phyloP scores from a whole-genome alignment of 345 rosid species.

The Sapria himalayana region DNA sequence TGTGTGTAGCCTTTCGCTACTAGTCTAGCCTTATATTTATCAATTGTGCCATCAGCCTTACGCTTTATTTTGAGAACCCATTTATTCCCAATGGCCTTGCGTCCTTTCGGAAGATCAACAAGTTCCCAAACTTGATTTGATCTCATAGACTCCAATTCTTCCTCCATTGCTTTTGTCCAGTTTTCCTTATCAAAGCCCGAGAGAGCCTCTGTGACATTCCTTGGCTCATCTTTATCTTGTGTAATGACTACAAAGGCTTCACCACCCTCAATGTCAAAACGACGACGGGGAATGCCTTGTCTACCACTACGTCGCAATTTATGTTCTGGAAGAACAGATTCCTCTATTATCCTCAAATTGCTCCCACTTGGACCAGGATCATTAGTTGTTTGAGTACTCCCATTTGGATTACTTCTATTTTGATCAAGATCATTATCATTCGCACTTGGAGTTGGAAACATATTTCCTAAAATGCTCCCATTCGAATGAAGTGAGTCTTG shows the following conservation, averaged over 20 bases:
- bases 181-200: background rate
- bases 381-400: too few species aligned
- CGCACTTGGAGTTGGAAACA: too few species aligned
- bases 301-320: background rate
- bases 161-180: background rate
- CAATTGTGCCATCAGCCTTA: background rate
- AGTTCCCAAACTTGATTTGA: background rate
- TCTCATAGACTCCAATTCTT: slow-evolving; percentile 5
- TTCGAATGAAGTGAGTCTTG: too few species aligned
- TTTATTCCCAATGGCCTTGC: background rate
- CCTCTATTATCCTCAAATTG: background rate
- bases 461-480: too few species aligned
- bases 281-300: background rate
- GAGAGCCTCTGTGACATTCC: background rate
- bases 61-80: slow-evolving; percentile 3
- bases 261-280: background rate
- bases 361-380: too few species aligned
- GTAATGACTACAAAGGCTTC: background rate
- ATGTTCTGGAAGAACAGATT: background rate
- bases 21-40: background rate
- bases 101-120: background rate
- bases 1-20: slow-evolving; percentile 3
- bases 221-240: slow-evolving; percentile 1
- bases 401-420: too few species aligned
- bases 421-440: too few species aligned